Evolutionary conservation across 371 early-diverging fungal species (phyloP).

Genomic region (Mucor mucedo): DNA sequence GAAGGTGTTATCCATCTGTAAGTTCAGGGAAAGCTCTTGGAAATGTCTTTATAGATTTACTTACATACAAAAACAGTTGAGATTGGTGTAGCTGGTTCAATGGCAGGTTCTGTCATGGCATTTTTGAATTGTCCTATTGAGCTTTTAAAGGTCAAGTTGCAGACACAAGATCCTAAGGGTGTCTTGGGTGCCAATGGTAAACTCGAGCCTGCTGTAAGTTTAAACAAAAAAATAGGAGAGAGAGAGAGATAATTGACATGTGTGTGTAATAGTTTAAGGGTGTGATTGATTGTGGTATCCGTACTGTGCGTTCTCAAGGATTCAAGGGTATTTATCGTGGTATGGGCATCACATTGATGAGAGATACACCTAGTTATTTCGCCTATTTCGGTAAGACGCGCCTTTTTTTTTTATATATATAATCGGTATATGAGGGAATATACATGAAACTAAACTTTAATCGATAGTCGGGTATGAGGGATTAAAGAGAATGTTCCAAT

Average conservation of each 20-base stretch:
- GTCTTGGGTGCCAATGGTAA: slow-evolving; percentile 40
- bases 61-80: slow-evolving; percentile 40
- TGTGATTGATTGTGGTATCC: slow-evolving; percentile 76
- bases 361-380: slow-evolving; percentile 87
- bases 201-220: slow-evolving; percentile 55
- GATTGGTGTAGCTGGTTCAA: slow-evolving; percentile 74
- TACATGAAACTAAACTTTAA: not conserved
- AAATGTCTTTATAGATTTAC: no score
- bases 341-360: slow-evolving; percentile 75
- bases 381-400: slow-evolving; percentile 73
- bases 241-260: not conserved
- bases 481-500: slow-evolving; percentile 60
- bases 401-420: no score
- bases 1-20: slow-evolving; percentile 42
- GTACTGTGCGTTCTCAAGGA: slow-evolving; percentile 73
- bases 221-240: not conserved
- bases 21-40: not conserved
- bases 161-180: slow-evolving; percentile 70
- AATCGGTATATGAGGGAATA: not conserved
- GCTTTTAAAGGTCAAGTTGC: slow-evolving; percentile 83
- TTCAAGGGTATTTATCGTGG: slow-evolving; percentile 82
- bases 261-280: slow-evolving; percentile 62
- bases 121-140: slow-evolving; percentile 89
- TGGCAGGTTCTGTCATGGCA: slow-evolving; percentile 86
- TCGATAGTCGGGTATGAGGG: slow-evolving; percentile 69